Evolutionary conservation across 805 yeast species (phyloP), one percentile per base, ranked within the genome.

Genomic region (Cyberlindnera euphorbiiphila): DNA sequence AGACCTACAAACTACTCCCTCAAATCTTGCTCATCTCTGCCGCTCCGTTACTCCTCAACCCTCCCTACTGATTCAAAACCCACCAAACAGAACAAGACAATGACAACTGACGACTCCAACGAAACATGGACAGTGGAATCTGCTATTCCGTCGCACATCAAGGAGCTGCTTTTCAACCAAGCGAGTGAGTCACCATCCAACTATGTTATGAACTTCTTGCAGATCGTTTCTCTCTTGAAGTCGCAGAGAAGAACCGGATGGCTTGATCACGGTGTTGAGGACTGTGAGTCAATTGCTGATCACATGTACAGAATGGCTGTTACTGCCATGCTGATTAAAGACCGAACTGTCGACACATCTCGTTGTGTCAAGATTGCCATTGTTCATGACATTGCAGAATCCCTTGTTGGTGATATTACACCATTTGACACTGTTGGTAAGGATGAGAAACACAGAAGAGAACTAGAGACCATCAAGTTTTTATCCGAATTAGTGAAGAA

Each of bases 301-400:
- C 97, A 91, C 60, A 89, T 89, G 96, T 89, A 91, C 58, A 71
- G 98, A 40, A 89, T 91, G 96, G 78, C 87, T 5, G 66, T 89
- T 15, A 76, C 87, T 29, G 69, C 91, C 16, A 76, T 88, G 82
- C 60, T 87, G 17, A 71, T 86, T 29, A 61, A 64, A 20, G 62
- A 71, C 34, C 60, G 61, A n/a, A 61, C 66, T 2, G 67, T 84
- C 22, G 78, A 85, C 60, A 66, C 74, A 18, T 71, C 74, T 42
- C 76, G 76, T 50, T 87, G 96, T 66, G 82, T 80, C 34, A 82
- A 84, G 61, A 88, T 91, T 37, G 88, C 96, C 1, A 66, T 88
- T 27, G 79, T 88, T 22, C 98, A 91, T 66, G 98, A 91, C 60
- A 84, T 91, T 52, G 96, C 98, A 9, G 98, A 91, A 67, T 61